phyloP scores from a whole-genome alignment of 1,284 basidiomycete species.

The Amylostereum areolatum region DNA sequence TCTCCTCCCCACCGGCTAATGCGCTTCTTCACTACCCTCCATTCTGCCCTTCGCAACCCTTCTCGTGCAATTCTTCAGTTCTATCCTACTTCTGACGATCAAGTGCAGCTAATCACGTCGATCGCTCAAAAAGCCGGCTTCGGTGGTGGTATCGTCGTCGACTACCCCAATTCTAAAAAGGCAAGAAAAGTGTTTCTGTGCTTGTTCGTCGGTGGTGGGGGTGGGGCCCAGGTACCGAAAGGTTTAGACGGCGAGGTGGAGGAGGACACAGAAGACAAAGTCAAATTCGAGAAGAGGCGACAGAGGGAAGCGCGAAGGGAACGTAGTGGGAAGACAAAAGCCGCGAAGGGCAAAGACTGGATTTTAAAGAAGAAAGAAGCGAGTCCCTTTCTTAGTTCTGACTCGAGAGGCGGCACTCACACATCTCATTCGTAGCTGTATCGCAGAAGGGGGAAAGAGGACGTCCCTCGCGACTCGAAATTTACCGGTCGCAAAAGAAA shows the following conservation, averaged over 20 bases:
- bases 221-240: slow-evolving; percentile 55
- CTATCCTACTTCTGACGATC: slow-evolving; percentile 93
- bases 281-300: slow-evolving; percentile 63
- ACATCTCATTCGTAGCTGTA: slow-evolving; percentile 48
- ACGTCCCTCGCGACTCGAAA: slow-evolving; percentile 75
- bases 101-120: slow-evolving; percentile 91
- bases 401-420: background rate
- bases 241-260: slow-evolving; percentile 67
- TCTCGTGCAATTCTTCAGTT: slow-evolving; percentile 94
- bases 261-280: slow-evolving; percentile 39
- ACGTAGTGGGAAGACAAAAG: slow-evolving; percentile 59
- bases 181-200: slow-evolving; percentile 90
- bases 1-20: slow-evolving; percentile 90
- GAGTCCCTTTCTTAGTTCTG: slow-evolving; percentile 12
- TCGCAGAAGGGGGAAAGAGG: slow-evolving; percentile 74
- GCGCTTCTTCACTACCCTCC: slow-evolving; percentile 95
- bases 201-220: slow-evolving; percentile 78
- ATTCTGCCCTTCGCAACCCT: slow-evolving; percentile 87
- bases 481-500: slow-evolving; percentile 75
- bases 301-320: slow-evolving; percentile 50
- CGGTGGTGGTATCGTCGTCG: slow-evolving; percentile 94
- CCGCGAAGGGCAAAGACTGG: slow-evolving; percentile 70
- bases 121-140: slow-evolving; percentile 95
- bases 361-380: slow-evolving; percentile 84
- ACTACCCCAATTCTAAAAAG: slow-evolving; percentile 95